Base-by-base conservation (phyloP, 352 stramenopile genomes). In the Pythium apleroticum region DNA sequence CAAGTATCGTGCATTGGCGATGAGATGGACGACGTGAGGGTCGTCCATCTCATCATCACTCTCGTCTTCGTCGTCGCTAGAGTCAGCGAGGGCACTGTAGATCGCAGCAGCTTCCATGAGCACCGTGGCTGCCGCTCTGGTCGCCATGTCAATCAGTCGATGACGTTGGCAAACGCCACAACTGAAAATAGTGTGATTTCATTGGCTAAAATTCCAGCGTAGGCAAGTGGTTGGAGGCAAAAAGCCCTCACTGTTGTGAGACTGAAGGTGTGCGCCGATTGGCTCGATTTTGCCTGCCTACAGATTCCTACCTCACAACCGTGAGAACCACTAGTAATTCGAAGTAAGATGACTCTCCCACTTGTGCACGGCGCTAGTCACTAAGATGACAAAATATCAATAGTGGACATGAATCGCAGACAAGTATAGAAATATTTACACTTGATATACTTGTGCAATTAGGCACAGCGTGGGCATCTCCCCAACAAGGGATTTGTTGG, bases 311-410 rank as follows among this genome's bases (percentile, higher is more conserved):
- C 39, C 39, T 48, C 4, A 4, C 5, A 48, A 48, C 39, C 39
- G 39, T 48, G 39, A 48, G 39, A 48, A 48, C 39, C 39, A 48
- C 39, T 48, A 48, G n/a, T n/a, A n/a, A n/a, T n/a, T n/a, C n/a
- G n/a, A n/a, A n/a, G n/a, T n/a, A n/a, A n/a, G n/a, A n/a, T n/a
- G n/a, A n/a, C n/a, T n/a, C n/a, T n/a, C n/a, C n/a, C n/a, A n/a
- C n/a, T n/a, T n/a, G n/a, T n/a, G n/a, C n/a, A n/a, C n/a, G n/a
- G n/a, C n/a, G n/a, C n/a, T n/a, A n/a, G n/a, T n/a, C n/a, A n/a
- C n/a, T n/a, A n/a, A n/a, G n/a, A n/a, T n/a, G n/a, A n/a, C n/a
- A n/a, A n/a, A n/a, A n/a, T n/a, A n/a, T n/a, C n/a, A n/a, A n/a
- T n/a, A n/a, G n/a, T n/a, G n/a, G n/a, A n/a, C n/a, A n/a, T n/a